A percentile compares a stretch with the other conserved stretches of the same genome.
Conservation (phyloP, 257 asterid species). For the Nicotiana benthamiana region DNA sequence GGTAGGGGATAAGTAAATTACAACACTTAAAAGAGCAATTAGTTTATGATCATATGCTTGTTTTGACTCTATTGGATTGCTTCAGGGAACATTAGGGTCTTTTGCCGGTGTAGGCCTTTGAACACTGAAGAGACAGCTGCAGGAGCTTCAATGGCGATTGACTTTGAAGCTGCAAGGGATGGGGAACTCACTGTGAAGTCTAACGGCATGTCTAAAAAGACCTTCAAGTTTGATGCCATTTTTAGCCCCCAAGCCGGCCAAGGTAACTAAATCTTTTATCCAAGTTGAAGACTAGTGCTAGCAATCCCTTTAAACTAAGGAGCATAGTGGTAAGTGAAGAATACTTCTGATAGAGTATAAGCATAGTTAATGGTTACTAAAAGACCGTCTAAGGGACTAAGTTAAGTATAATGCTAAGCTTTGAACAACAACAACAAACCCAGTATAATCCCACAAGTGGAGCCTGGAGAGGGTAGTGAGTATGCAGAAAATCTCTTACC, state of each 20-base stretch:
- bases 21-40: neutral
- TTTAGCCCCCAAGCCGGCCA: slow-evolving; percentile 80
- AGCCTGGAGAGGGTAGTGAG: no score
- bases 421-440: no score
- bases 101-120: slow-evolving; percentile 95
- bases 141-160: slow-evolving; percentile 61
- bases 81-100: slow-evolving; percentile 92
- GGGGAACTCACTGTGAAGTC: slow-evolving; percentile 72
- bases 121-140: slow-evolving; percentile 56
- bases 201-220: slow-evolving; percentile 55
- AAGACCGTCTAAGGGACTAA: neutral
- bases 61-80: slow-evolving; percentile 1
- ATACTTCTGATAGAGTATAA: neutral
- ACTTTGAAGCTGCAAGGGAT: slow-evolving; percentile 78
- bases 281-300: neutral
- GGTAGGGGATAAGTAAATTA: slow-evolving; percentile 28
- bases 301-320: neutral
- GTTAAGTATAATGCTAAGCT: neutral
- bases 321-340: neutral
- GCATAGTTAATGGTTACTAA: neutral
- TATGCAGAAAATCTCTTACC: neutral
- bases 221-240: slow-evolving; percentile 72
- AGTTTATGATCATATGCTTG: neutral
- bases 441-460: no score
- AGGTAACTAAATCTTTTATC: slow-evolving; percentile 30